Conservation (phyloP, 495 filamentous ascomycete genomes). For the Penicillium herquei region DNA sequence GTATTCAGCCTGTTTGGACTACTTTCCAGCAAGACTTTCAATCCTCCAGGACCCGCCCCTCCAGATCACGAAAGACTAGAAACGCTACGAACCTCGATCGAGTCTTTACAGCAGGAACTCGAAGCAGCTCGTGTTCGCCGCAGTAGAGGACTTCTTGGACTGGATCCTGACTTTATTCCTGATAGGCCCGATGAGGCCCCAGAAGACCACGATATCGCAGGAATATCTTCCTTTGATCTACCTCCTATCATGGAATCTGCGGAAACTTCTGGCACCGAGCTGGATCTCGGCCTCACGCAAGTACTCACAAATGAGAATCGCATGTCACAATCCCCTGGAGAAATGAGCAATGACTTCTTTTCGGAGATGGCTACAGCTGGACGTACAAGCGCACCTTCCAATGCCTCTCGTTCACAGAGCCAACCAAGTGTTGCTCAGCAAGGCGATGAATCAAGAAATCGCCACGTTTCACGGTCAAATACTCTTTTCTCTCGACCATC, state of each 20-base stretch:
- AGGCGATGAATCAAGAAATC: conserved; percentile 14
- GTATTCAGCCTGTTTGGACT: conserved; percentile 33
- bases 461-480: conserved; percentile 38
- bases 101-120: conserved; percentile 33
- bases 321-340: conserved; percentile 38
- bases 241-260: conserved; percentile 2
- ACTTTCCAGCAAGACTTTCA: conserved; percentile 12
- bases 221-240: not conserved
- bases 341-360: conserved; percentile 36
- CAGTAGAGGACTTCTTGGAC: no score
- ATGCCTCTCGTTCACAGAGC: conserved; percentile 14
- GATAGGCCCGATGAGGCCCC: no score
- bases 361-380: conserved; percentile 30
- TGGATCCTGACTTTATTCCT: no score
- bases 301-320: conserved; percentile 37
- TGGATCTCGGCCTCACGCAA: conserved; percentile 22
- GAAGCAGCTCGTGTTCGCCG: conserved; percentile 20
- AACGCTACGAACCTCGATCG: conserved; percentile 27
- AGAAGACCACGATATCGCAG: conserved; percentile 2
- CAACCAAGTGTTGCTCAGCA: conserved; percentile 11
- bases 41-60: conserved; percentile 14
- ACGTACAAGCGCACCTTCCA: conserved; percentile 22
- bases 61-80: conserved; percentile 27
- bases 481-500: conserved; percentile 43
- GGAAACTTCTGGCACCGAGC: conserved; percentile 10